Conservation (phyloP, 2,329 filamentous ascomycete species). For the Anisogramma anomala region DNA sequence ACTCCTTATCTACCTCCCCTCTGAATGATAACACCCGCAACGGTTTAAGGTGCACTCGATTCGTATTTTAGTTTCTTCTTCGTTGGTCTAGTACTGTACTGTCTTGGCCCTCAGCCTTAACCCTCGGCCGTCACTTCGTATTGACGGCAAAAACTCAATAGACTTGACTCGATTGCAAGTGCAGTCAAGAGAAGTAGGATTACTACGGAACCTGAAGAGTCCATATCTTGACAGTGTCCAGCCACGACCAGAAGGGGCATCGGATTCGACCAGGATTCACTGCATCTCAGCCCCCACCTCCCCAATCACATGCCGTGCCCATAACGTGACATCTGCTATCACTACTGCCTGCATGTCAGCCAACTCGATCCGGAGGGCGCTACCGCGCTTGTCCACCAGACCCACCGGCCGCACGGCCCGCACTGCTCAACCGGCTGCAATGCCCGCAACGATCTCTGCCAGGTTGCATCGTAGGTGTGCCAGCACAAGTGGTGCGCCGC, state of each 20-base stretch:
- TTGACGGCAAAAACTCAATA: too few relatives aligned
- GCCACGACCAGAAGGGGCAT: background rate
- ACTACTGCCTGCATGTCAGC: conserved; percentile 11
- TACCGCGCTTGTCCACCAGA: conserved; percentile 4
- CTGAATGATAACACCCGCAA: too few relatives aligned
- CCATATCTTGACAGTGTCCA: too few relatives aligned
- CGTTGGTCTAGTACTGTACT: too few relatives aligned
- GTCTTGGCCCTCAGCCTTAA: too few relatives aligned
- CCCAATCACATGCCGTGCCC: conserved; percentile 9
- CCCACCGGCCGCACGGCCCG: conserved; percentile 3
- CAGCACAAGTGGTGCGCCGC: conserved; percentile 2
- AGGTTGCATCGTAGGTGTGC: conserved; percentile 1
- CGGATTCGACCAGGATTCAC: conserved; percentile 3
- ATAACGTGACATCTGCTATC: conserved; percentile 8
- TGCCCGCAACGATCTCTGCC: conserved; percentile 3
- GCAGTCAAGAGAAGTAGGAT: too few relatives aligned
- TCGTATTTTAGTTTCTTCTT: too few relatives aligned
- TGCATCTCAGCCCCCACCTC: conserved; percentile 1
- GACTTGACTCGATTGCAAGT: too few relatives aligned
- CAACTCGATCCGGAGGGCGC: conserved; percentile 11
- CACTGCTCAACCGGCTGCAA: conserved; percentile 8
- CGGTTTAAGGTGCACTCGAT: too few relatives aligned
- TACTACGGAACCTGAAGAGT: too few relatives aligned
- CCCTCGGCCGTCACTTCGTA: too few relatives aligned
- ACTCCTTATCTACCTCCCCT: too few relatives aligned